Evolutionary conservation across 495 filamentous ascomycete genomes (phyloP).

Genomic region (Penicillium riverlandense): DNA sequence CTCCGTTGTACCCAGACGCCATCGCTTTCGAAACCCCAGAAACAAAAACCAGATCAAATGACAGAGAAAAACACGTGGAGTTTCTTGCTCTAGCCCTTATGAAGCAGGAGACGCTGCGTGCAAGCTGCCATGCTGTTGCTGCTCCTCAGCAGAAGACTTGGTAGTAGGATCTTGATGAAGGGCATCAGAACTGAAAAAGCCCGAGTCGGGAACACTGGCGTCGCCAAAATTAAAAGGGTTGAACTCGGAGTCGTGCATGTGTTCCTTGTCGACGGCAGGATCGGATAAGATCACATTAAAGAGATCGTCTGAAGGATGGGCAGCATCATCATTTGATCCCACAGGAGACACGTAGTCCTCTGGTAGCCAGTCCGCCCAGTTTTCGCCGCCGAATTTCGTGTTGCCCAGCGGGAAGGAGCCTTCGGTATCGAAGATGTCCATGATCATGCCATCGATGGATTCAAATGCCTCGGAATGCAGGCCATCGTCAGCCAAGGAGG

Average conservation of each 20-base stretch:
- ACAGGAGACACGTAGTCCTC: constrained; percentile 28
- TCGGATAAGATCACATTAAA: constrained; percentile 36
- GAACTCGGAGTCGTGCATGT: constrained; percentile 16
- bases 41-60: constrained; percentile 1
- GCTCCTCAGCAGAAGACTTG: constrained; percentile 10
- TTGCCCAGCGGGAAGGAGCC: constrained; percentile 18
- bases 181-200: constrained; percentile 36
- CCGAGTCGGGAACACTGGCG: constrained; percentile 26
- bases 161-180: constrained; percentile 18
- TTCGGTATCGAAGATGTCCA: constrained; percentile 35
- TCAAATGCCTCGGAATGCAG: constrained; percentile 22
- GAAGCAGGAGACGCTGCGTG: constrained; percentile 11
- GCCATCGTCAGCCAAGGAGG: constrained; percentile 11
- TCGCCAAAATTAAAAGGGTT: constrained; percentile 26
- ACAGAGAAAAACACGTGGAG: background rate
- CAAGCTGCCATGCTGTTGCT: constrained; percentile 4
- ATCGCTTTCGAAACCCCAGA: constrained; percentile 23
- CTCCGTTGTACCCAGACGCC: constrained; percentile 26
- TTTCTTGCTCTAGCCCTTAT: background rate
- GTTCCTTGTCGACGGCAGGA: constrained; percentile 23
- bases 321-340: constrained; percentile 18
- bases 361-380: constrained; percentile 37
- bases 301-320: constrained; percentile 22
- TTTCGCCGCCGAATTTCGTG: constrained; percentile 13
- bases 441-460: constrained; percentile 31